Conservation (phyloP, 2,329 filamentous ascomycete species). For the Purpureocillium lavendulum region DNA sequence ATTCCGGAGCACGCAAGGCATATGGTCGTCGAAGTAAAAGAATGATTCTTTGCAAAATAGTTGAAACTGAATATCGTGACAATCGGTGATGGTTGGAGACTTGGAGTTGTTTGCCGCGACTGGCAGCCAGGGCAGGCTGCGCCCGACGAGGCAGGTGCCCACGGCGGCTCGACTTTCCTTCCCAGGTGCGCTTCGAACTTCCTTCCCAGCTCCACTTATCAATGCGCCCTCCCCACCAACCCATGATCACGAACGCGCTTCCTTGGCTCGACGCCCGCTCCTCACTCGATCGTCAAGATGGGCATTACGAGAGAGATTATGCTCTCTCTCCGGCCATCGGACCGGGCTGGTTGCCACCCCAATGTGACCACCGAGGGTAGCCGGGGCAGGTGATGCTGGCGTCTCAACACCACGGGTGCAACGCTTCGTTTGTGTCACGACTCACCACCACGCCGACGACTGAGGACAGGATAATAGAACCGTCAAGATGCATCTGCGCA, state of each 20-base stretch:
- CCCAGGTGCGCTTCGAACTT: constrained; percentile 5
- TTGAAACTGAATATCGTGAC: too few species aligned
- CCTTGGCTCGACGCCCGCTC: neutral
- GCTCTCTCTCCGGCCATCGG: constrained; percentile 1
- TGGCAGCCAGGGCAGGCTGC: too few species aligned
- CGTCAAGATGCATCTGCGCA: constrained; percentile 46
- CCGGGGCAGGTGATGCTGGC: neutral
- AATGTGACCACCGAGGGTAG: neutral
- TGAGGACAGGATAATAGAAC: too few species aligned
- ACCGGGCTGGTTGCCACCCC: neutral
- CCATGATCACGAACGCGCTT: neutral
- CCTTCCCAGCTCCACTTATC: neutral
- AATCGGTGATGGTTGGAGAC: too few species aligned
- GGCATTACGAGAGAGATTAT: neutral
- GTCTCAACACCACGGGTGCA: neutral
- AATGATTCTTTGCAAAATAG: too few species aligned
- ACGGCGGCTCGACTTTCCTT: constrained; percentile 5
- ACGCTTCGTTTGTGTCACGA: neutral
- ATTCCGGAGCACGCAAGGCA: too few species aligned
- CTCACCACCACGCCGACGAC: too few species aligned
- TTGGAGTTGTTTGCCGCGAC: too few species aligned
- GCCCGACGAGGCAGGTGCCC: too few species aligned
- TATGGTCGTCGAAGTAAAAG: too few species aligned
- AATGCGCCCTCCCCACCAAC: too few species aligned
- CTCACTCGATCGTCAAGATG: neutral